A percentile compares a stretch with the other conserved stretches of the same genome.
phyloP scores from a whole-genome alignment of 768 basidiomycete genomes.

The Leccinum rimulosum region DNA sequence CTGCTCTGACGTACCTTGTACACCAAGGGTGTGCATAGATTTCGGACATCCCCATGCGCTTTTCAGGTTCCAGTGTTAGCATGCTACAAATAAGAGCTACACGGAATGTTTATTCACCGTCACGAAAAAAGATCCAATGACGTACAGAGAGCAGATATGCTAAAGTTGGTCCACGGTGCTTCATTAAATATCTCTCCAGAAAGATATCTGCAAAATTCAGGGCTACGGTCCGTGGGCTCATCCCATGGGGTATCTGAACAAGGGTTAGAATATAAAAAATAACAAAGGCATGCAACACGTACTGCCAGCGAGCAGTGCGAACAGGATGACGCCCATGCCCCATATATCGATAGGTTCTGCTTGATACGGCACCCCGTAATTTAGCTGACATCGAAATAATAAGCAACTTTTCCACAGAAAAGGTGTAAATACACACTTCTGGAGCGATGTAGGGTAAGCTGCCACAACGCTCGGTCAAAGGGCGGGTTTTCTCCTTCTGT shows the following conservation, averaged over 20 bases:
- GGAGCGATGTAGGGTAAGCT: conserved; percentile 94
- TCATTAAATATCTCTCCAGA: conserved; percentile 71
- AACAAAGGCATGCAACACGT: conserved; percentile 27
- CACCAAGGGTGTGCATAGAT: conserved; percentile 71
- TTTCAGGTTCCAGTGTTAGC: conserved; percentile 64
- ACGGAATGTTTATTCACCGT: conserved; percentile 2
- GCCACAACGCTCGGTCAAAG: conserved; percentile 80
- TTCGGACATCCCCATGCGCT: conserved; percentile 63
- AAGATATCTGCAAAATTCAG: conserved; percentile 77
- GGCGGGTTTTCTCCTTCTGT: conserved; percentile 75
- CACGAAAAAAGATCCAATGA: conserved; percentile 4
- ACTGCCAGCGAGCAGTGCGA: conserved; percentile 90
- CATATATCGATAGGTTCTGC: conserved; percentile 96
- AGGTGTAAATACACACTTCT: conserved; percentile 53
- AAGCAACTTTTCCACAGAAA: not conserved
- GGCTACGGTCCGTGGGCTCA: conserved; percentile 75
- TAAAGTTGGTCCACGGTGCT: conserved; percentile 76
- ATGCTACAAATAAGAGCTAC: conserved; percentile 76
- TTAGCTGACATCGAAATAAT: conserved; percentile 47
- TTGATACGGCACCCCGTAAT: conserved; percentile 62
- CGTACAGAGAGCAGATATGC: conserved; percentile 59
- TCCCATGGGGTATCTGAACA: conserved; percentile 94
- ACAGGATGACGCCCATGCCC: conserved; percentile 94
- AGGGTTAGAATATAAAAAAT: not conserved
- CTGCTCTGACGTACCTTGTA: conserved; percentile 45